Percentiles rank a stretch among this genome's conserved stretches.
These are phyloP conservation scores for Aciculosporium take DNA, from an alignment of 2,329 filamentous ascomycete species.

Conservation along the genomic window DNA sequence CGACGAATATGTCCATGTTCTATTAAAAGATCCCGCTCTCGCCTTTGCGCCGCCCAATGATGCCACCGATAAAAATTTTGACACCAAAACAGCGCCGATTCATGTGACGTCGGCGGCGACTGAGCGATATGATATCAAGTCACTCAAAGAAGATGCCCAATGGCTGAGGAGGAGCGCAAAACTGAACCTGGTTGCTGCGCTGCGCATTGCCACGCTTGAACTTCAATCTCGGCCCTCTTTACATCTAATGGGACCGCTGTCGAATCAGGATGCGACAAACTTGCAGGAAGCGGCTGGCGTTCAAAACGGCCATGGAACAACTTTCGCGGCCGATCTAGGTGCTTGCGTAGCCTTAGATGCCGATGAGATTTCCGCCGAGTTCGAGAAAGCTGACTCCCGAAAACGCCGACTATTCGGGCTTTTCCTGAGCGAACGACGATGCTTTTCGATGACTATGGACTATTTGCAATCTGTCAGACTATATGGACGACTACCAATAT, in stretches of 20 bases:
- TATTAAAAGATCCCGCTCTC: constrained; percentile 54
- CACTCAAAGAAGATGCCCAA: constrained; percentile 70
- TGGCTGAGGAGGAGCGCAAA: constrained; percentile 71
- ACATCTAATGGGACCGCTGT: constrained; percentile 57
- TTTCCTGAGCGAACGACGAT: constrained; percentile 58
- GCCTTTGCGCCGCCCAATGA: constrained; percentile 51
- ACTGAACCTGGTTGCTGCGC: constrained; percentile 68
- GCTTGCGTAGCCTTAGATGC: constrained; percentile 33
- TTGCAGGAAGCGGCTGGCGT: constrained; percentile 59
- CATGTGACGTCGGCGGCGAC: constrained; percentile 58
- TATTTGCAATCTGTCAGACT: constrained; percentile 34
- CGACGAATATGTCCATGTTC: constrained; percentile 50
- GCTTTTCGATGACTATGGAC: constrained; percentile 51
- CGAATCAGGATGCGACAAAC: constrained; percentile 63
- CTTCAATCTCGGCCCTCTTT: constrained; percentile 66
- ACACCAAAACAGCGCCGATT: constrained; percentile 76
- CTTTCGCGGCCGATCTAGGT: constrained; percentile 40
- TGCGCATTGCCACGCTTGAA: constrained; percentile 70
- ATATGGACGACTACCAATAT: constrained; percentile 25
- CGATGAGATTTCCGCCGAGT: constrained; percentile 40
- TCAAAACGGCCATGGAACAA: constrained; percentile 42
- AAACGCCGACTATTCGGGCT: constrained; percentile 54
- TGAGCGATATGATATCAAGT: constrained; percentile 56
- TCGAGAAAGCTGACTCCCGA: constrained; percentile 47
- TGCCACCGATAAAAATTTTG: constrained; percentile 56